Evolutionary conservation across 2,329 filamentous ascomycete species (phyloP).

Genomic region (Pseudogymnoascus sp.): DNA sequence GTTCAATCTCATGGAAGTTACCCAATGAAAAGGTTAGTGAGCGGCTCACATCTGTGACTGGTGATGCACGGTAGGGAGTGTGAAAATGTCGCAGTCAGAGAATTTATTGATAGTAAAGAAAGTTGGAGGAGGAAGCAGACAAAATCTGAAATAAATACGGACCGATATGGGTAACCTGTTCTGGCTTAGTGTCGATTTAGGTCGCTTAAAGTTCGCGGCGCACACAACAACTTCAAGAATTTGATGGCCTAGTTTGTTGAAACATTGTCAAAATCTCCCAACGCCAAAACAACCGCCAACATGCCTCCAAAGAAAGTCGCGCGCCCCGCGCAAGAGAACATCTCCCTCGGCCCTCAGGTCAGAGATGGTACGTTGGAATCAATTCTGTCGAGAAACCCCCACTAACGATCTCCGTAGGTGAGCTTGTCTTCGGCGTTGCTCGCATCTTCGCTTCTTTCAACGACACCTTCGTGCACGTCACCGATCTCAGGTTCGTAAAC

Average conservation of each 20-base stretch:
- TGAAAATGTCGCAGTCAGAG: conserved; percentile 6
- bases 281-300: conserved; percentile 43
- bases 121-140: conserved; percentile 1
- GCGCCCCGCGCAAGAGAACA: conserved; percentile 88
- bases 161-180: background rate
- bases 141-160: conserved; percentile 13
- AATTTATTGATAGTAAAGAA: conserved; percentile 5
- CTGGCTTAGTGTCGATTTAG: background rate
- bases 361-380: conserved; percentile 68
- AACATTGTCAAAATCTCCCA: conserved; percentile 13
- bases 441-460: conserved; percentile 73
- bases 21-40: conserved; percentile 10
- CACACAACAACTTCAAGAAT: conserved; percentile 12
- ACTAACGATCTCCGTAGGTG: conserved; percentile 42
- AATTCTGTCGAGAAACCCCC: conserved; percentile 8
- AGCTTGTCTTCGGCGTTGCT: conserved; percentile 73
- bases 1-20: conserved; percentile 8
- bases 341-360: conserved; percentile 94
- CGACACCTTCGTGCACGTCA: conserved; percentile 84
- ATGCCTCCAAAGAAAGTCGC: conserved; percentile 94
- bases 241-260: background rate
- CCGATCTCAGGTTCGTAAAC: conserved; percentile 81
- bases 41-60: conserved; percentile 3
- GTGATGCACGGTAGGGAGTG: background rate
- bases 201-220: conserved; percentile 11